Percentiles rank a stretch among this genome's conserved stretches.
phyloP scores from a whole-genome alignment of 306 rosid genomes.

The Prinsepia uniflora region DNA sequence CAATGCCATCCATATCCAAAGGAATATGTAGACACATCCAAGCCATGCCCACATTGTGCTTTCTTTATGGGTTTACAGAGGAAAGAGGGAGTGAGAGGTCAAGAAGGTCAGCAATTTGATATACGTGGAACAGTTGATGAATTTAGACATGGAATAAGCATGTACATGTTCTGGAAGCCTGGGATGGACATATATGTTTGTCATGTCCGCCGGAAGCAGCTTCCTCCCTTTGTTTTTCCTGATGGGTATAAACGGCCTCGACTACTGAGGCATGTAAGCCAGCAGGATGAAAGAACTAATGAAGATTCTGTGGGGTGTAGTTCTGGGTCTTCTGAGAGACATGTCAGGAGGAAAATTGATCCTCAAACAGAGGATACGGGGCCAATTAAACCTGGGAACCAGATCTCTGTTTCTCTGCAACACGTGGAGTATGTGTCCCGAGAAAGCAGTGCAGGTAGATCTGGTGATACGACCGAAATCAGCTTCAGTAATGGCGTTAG shows the following conservation, averaged over 20 bases:
- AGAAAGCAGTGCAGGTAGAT: constrained; percentile 38
- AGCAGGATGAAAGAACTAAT: constrained; percentile 36
- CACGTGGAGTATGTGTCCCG: constrained; percentile 46
- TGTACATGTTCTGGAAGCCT: constrained; percentile 80
- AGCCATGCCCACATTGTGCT: constrained; percentile 79
- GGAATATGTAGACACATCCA: constrained; percentile 68
- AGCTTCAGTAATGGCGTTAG: constrained; percentile 34
- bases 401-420: constrained; percentile 54
- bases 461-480: constrained; percentile 43
- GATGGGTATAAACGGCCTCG: constrained; percentile 72
- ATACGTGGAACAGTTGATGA: constrained; percentile 96
- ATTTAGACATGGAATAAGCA: constrained; percentile 76
- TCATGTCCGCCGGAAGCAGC: constrained; percentile 95
- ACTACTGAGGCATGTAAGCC: constrained; percentile 45
- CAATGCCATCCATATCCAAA: constrained; percentile 97
- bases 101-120: constrained; percentile 95
- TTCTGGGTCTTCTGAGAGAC: constrained; percentile 57
- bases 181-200: constrained; percentile 93
- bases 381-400: constrained; percentile 45
- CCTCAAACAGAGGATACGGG: constrained; percentile 37
- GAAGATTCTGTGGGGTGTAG: constrained; percentile 39
- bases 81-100: constrained; percentile 92
- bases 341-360: constrained; percentile 66
- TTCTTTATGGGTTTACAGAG: constrained; percentile 99
- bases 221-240: constrained; percentile 87